Evolutionary conservation across 768 basidiomycete species (phyloP).

Genomic region (Tremella yokohamensis): DNA sequence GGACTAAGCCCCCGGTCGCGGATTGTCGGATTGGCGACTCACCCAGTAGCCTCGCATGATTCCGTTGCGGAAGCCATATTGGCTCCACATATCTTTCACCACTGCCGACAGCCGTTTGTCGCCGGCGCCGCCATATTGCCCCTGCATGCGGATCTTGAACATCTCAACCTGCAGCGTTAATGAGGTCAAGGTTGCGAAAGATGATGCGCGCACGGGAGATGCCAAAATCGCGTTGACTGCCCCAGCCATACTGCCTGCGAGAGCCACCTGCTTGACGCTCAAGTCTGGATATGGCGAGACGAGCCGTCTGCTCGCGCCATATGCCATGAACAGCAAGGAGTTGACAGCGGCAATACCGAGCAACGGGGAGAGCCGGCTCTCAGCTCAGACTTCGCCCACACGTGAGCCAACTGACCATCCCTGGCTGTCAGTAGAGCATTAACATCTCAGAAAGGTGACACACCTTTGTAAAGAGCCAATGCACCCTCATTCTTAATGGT

Average conservation of each 20-base stretch:
- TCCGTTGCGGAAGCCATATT: constrained; percentile 81
- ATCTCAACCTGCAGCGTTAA: constrained; percentile 59
- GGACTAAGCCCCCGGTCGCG: neutral
- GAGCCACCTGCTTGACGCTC: constrained; percentile 70
- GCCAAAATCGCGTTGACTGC: constrained; percentile 85
- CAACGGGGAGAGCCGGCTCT: constrained; percentile 66
- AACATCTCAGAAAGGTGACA: neutral
- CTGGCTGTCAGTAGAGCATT: neutral
- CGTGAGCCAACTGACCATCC: neutral
- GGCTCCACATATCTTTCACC: constrained; percentile 73
- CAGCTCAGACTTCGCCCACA: neutral
- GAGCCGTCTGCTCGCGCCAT: constrained; percentile 72
- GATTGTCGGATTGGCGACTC: constrained; percentile 22
- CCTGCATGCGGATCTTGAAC: constrained; percentile 99
- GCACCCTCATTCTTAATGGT: constrained; percentile 84
- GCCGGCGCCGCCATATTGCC: constrained; percentile 72
- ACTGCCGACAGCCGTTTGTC: constrained; percentile 75
- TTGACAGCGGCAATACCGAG: constrained; percentile 93
- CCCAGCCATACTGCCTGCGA: constrained; percentile 89
- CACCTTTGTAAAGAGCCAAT: constrained; percentile 84
- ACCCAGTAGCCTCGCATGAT: constrained; percentile 99
- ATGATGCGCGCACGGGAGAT: constrained; percentile 62
- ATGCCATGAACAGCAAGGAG: constrained; percentile 88
- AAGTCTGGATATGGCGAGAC: constrained; percentile 86
- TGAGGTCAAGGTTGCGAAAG: neutral